Percentiles rank a stretch among this genome's conserved stretches.
Evolutionary conservation across 2,329 filamentous ascomycete species (phyloP).

Genomic region (Aspergillus sp.): DNA sequence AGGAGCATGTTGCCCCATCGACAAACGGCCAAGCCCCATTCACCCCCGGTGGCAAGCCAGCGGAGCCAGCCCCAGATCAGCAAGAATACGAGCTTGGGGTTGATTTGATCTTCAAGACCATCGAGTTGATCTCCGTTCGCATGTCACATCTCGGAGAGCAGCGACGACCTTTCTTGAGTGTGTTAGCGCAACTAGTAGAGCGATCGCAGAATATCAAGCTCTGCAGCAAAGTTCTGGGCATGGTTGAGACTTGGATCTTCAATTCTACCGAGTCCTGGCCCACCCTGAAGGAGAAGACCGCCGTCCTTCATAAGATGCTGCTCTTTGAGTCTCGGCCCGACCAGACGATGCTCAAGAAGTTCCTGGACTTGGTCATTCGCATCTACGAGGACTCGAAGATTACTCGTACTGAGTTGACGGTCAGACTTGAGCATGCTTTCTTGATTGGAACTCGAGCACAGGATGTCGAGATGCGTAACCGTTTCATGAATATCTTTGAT

Average conservation of each 20-base stretch:
- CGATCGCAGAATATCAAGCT: slow-evolving; percentile 84
- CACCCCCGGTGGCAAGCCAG: slow-evolving; percentile 40
- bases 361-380: slow-evolving; percentile 90
- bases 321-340: slow-evolving; percentile 86
- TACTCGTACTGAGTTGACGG: slow-evolving; percentile 89
- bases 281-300: slow-evolving; percentile 97
- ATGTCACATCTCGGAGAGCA: slow-evolving; percentile 93
- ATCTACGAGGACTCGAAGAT: slow-evolving; percentile 99
- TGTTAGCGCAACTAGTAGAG: slow-evolving; percentile 90
- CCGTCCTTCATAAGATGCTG: slow-evolving; percentile 98
- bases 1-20: slow-evolving; percentile 83
- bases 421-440: slow-evolving; percentile 97
- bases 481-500: slow-evolving; percentile 96
- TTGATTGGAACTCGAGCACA: slow-evolving; percentile 89
- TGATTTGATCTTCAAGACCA: slow-evolving; percentile 87
- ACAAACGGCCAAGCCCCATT: slow-evolving; percentile 49
- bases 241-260: slow-evolving; percentile 97
- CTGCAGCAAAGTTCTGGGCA: slow-evolving; percentile 87
- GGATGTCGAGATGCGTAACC: slow-evolving; percentile 94
- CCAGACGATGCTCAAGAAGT: slow-evolving; percentile 82
- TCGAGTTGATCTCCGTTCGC: slow-evolving; percentile 85
- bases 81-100: slow-evolving; percentile 88
- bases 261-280: slow-evolving; percentile 92
- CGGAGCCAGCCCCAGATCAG: slow-evolving; percentile 54
- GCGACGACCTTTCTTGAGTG: slow-evolving; percentile 88